These are phyloP conservation scores for Cladosporium cucumerinum DNA, from an alignment of 2,329 filamentous ascomycete genomes.

Conservation along the genomic window DNA sequence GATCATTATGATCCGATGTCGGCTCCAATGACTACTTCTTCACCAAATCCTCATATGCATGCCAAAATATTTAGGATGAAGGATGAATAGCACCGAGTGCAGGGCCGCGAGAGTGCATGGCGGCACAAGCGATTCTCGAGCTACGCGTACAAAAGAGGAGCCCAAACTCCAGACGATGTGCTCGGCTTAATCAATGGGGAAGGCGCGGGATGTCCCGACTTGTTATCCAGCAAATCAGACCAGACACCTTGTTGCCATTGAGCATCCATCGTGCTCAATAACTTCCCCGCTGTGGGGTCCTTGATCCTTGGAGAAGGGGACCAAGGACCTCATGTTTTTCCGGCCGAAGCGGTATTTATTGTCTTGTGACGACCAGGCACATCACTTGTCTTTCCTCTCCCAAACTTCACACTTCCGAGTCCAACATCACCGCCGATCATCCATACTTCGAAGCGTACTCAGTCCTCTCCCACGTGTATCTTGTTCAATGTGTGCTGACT, in stretches of 20 bases:
- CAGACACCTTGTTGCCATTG: not conserved
- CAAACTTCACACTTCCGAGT: conserved; percentile 1
- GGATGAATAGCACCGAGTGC: conserved; percentile 2
- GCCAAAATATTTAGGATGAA: not conserved
- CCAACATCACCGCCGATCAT: not conserved
- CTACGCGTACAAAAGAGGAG: not conserved
- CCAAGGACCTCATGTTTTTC: conserved; percentile 1
- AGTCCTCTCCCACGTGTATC: not conserved
- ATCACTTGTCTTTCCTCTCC: conserved; percentile 2
- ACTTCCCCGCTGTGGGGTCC: conserved; percentile 15
- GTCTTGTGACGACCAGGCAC: not conserved
- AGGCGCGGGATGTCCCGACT: not conserved
- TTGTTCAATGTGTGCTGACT: not conserved
- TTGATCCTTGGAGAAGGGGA: not conserved
- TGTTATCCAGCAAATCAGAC: conserved; percentile 13
- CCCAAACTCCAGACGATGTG: conserved; percentile 2
- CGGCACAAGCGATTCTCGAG: not conserved
- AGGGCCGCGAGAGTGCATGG: not conserved
- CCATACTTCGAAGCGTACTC: conserved; percentile 7
- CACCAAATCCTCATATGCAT: not conserved
- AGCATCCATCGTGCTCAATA: conserved; percentile 15
- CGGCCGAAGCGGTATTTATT: conserved; percentile 11
- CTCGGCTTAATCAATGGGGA: conserved; percentile 10
- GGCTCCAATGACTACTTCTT: not conserved
- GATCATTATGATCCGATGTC: not conserved